Percentiles rank a stretch among this genome's conserved stretches.
Evolutionary conservation across 2,329 filamentous ascomycete species (phyloP).

Genomic region (Aspergillus amoenus): DNA sequence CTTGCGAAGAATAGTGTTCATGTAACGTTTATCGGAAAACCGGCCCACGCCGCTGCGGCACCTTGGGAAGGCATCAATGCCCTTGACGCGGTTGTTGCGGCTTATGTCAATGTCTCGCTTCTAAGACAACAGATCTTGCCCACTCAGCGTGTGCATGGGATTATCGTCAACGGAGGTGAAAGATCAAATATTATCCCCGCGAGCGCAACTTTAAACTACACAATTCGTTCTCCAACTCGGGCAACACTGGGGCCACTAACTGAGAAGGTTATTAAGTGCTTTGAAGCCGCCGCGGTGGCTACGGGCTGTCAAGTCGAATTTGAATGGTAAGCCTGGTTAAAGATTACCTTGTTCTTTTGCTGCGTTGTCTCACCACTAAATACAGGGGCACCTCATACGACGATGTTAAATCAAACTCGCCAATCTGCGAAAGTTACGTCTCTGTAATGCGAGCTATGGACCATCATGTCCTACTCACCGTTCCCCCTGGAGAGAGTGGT

Average conservation of each 20-base stretch:
- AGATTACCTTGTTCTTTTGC: not conserved
- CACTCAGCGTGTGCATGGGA: constrained; percentile 50
- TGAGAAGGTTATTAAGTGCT: constrained; percentile 29
- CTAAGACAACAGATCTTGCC: constrained; percentile 57
- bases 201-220: constrained; percentile 45
- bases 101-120: constrained; percentile 45
- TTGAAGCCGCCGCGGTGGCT: constrained; percentile 32
- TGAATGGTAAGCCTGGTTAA: constrained; percentile 23
- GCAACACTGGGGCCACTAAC: constrained; percentile 36
- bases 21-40: constrained; percentile 49
- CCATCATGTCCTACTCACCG: constrained; percentile 23
- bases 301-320: constrained; percentile 33
- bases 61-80: constrained; percentile 61
- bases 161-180: constrained; percentile 53
- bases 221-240: constrained; percentile 43
- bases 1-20: constrained; percentile 32
- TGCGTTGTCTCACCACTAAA: not conserved
- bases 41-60: constrained; percentile 55
- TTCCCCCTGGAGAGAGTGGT: constrained; percentile 15
- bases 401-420: constrained; percentile 30
- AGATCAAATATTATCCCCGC: constrained; percentile 59
- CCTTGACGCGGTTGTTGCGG: constrained; percentile 55
- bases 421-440: constrained; percentile 32
- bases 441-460: constrained; percentile 31
- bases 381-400: constrained; percentile 30